These are phyloP conservation scores for Cordyceps farinosa DNA, from an alignment of 2,329 filamentous ascomycete species.

Conservation along the genomic window DNA sequence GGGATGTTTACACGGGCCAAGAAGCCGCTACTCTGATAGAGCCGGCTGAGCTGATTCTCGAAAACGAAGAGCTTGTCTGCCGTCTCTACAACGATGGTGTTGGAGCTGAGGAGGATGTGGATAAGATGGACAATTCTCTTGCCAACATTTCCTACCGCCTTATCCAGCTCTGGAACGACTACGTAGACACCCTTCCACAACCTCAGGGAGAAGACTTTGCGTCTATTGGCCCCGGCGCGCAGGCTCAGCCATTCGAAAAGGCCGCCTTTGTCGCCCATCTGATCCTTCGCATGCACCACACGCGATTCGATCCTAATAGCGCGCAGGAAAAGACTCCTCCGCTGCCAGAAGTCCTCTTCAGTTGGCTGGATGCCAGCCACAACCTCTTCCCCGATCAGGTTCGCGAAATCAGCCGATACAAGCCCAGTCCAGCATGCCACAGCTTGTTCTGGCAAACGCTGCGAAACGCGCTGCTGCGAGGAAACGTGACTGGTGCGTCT, in stretches of 20 bases:
- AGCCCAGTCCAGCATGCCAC: slow-evolving; percentile 73
- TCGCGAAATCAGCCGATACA: slow-evolving; percentile 57
- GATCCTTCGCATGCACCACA: slow-evolving; percentile 75
- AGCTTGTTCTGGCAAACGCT: slow-evolving; percentile 81
- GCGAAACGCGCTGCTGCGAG: slow-evolving; percentile 70
- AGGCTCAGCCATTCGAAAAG: slow-evolving; percentile 64
- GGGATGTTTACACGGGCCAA: slow-evolving; percentile 58
- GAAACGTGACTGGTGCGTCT: slow-evolving; percentile 65
- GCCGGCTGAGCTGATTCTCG: slow-evolving; percentile 65
- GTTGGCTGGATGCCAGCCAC: slow-evolving; percentile 78
- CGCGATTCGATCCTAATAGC: slow-evolving; percentile 40
- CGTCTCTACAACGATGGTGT: slow-evolving; percentile 62
- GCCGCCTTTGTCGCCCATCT: slow-evolving; percentile 76
- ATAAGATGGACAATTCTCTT: slow-evolving; percentile 54
- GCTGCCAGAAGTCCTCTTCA: slow-evolving; percentile 73
- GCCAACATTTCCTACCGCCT: slow-evolving; percentile 51
- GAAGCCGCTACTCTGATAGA: slow-evolving; percentile 63
- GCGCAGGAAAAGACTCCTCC: slow-evolving; percentile 46
- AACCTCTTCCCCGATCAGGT: slow-evolving; percentile 67
- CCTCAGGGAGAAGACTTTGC: slow-evolving; percentile 52
- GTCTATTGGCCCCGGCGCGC: slow-evolving; percentile 62
- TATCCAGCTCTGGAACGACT: slow-evolving; percentile 53
- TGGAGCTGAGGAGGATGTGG: slow-evolving; percentile 52
- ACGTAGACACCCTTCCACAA: slow-evolving; percentile 46
- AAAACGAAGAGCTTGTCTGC: slow-evolving; percentile 68